These are phyloP conservation scores for Stentor coeruleus DNA, from an alignment of 73 alveolate genomes.

Conservation along the genomic window DNA sequence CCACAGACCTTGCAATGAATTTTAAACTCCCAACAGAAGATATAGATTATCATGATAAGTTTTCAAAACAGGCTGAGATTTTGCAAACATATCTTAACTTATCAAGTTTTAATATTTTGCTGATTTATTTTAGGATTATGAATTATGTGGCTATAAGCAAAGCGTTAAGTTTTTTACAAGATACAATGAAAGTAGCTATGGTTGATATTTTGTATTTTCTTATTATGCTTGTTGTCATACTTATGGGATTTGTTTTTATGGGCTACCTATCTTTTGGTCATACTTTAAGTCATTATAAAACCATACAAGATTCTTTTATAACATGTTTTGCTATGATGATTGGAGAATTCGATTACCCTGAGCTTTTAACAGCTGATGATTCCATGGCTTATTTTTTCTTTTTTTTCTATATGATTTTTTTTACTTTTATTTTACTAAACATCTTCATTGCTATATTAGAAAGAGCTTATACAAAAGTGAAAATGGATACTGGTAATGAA, in stretches of 20 bases:
- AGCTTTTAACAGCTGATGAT: slow-evolving; percentile 32
- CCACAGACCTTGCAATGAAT: slow-evolving; percentile 11
- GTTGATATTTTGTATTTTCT: slow-evolving; percentile 54
- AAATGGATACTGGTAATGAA: slow-evolving; percentile 23
- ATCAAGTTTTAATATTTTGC: slow-evolving; percentile 30
- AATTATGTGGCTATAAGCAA: slow-evolving; percentile 20
- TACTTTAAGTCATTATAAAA: slow-evolving; percentile 25
- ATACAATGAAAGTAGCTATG: slow-evolving; percentile 33
- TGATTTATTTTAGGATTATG: slow-evolving; percentile 6
- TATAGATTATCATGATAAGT: slow-evolving; percentile 27
- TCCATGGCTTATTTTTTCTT: slow-evolving; percentile 60
- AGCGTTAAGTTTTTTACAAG: slow-evolving; percentile 31
- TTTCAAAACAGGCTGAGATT: slow-evolving; percentile 13
- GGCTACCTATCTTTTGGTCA: slow-evolving; percentile 61
- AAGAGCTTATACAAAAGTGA: slow-evolving; percentile 44
- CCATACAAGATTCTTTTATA: slow-evolving; percentile 43
- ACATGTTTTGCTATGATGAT: slow-evolving; percentile 60
- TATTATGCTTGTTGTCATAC: slow-evolving; percentile 39
- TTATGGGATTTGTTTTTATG: slow-evolving; percentile 61
- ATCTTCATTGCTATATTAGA: slow-evolving; percentile 60
- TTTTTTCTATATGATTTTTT: slow-evolving; percentile 56
- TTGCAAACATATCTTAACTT: slow-evolving; percentile 32
- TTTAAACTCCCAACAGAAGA: slow-evolving; percentile 30
- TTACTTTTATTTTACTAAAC: slow-evolving; percentile 61
- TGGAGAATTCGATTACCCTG: slow-evolving; percentile 58